These are phyloP conservation scores for Buddleja alternifolia DNA, from an alignment of 257 asterid species.

Conservation along the genomic window DNA sequence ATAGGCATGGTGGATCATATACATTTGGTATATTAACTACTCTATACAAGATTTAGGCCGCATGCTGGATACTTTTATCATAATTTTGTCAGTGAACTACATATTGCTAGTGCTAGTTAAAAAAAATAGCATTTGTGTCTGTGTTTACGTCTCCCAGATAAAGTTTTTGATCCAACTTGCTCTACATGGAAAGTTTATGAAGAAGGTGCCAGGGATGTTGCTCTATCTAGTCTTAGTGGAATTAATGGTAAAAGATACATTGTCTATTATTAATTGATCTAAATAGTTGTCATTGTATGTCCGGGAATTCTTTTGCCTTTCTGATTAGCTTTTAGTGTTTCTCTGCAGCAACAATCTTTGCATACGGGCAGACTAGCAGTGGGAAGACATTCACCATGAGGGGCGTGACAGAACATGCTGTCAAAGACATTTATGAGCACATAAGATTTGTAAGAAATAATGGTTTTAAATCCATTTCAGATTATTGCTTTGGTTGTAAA, in stretches of 20 bases:
- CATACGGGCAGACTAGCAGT: constrained; percentile 97
- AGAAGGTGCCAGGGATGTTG: constrained; percentile 91
- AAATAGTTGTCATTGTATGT: constrained; percentile 1
- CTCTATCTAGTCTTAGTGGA: constrained; percentile 86
- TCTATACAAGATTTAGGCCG: too few species aligned
- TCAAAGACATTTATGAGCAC: constrained; percentile 83
- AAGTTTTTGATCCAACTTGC: constrained; percentile 74
- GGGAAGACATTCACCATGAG: constrained; percentile 97
- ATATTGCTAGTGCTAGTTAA: not conserved
- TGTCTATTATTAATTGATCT: not conserved
- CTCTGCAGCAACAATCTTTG: constrained; percentile 85
- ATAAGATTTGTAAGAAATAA: constrained; percentile 54
- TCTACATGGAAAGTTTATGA: constrained; percentile 79
- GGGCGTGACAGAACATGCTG: constrained; percentile 84
- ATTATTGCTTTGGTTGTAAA: constrained; percentile 3
- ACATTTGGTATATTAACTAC: constrained; percentile 60
- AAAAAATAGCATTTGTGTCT: not conserved
- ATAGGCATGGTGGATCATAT: constrained; percentile 67
- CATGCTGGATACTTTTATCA: constrained; percentile 1
- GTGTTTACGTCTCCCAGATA: constrained; percentile 53
- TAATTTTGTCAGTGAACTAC: not conserved
- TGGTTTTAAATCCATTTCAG: not conserved
- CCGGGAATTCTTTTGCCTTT: not conserved
- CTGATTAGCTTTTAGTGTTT: not conserved
- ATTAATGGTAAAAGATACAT: constrained; percentile 64